phyloP scores from a whole-genome alignment of 2,329 filamentous ascomycete genomes.

The Chrysosporium queenslandicum region DNA sequence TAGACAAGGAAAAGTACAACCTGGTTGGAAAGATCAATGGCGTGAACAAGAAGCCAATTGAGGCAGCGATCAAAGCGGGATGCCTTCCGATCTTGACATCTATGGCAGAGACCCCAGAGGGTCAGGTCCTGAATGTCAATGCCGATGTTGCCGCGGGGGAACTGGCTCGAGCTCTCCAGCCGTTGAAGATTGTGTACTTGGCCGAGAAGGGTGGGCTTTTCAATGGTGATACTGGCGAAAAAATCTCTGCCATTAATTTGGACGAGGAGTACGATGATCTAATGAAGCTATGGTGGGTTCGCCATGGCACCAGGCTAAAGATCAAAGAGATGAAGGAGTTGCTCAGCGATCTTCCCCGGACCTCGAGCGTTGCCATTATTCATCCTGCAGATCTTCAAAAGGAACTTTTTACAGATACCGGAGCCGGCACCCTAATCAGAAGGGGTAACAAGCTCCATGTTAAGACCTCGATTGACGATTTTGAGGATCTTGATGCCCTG shows the following conservation, averaged over 20 bases:
- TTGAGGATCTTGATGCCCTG: conserved; percentile 64
- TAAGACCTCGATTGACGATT: conserved; percentile 59
- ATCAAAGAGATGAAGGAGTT: conserved; percentile 97
- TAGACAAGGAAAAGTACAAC: conserved; percentile 93
- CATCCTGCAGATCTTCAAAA: conserved; percentile 93
- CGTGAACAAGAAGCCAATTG: conserved; percentile 82
- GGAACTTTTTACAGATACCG: conserved; percentile 92
- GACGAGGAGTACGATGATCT: conserved; percentile 91
- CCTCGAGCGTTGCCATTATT: conserved; percentile 93
- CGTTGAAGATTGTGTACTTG: conserved; percentile 96
- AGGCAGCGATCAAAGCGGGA: conserved; percentile 80
- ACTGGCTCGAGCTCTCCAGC: conserved; percentile 76
- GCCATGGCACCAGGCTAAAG: conserved; percentile 89
- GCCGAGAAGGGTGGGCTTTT: conserved; percentile 95
- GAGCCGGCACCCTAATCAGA: conserved; percentile 84
- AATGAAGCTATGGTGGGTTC: conserved; percentile 90
- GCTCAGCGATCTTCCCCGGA: conserved; percentile 74
- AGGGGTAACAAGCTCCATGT: conserved; percentile 81
- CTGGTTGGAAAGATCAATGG: conserved; percentile 90
- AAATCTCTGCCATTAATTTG: conserved; percentile 94
- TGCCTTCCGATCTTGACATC: conserved; percentile 91
- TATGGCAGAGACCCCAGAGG: conserved; percentile 87
- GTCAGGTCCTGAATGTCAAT: conserved; percentile 92
- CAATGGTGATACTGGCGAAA: conserved; percentile 83
- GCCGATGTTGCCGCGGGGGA: conserved; percentile 94